Percentiles rank a stretch among this genome's conserved stretches.
phyloP scores from a whole-genome alignment of 2,329 filamentous ascomycete species.

The Colletotrichum sp. region DNA sequence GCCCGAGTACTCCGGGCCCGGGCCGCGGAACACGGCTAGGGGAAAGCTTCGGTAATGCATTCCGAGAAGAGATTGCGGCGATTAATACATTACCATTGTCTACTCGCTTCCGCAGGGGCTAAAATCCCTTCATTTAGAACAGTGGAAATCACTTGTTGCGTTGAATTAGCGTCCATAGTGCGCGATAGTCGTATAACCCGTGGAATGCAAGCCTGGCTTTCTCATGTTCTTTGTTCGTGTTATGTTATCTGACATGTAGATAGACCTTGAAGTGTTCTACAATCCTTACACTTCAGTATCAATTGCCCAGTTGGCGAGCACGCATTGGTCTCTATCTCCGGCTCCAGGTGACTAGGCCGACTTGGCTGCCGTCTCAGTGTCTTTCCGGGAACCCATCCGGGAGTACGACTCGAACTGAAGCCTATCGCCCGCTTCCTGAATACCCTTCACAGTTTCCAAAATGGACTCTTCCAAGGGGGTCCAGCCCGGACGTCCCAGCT shows the following conservation, averaged over 20 bases:
- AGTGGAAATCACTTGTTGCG: background rate
- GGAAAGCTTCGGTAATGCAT: background rate
- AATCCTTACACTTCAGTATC: too few relatives aligned
- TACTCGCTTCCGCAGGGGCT: background rate
- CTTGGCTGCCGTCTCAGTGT: background rate
- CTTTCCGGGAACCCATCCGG: background rate
- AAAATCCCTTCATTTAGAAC: background rate
- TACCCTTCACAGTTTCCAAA: background rate
- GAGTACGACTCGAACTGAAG: background rate
- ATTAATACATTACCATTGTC: fast-evolving
- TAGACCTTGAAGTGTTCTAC: background rate
- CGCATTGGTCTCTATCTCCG: background rate
- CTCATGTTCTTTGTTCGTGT: background rate
- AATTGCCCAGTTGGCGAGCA: too few relatives aligned
- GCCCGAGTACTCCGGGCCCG: background rate
- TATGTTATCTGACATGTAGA: background rate
- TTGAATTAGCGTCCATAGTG: background rate
- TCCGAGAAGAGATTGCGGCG: background rate
- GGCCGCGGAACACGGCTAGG: background rate
- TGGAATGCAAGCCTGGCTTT: background rate
- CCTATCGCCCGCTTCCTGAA: background rate
- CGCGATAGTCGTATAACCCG: background rate
- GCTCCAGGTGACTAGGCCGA: background rate
- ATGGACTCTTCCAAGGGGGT: background rate
- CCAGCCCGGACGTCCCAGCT: background rate